These are phyloP conservation scores for Tetracladium marchalianum DNA, from an alignment of 495 filamentous ascomycete genomes.

Conservation along the genomic window DNA sequence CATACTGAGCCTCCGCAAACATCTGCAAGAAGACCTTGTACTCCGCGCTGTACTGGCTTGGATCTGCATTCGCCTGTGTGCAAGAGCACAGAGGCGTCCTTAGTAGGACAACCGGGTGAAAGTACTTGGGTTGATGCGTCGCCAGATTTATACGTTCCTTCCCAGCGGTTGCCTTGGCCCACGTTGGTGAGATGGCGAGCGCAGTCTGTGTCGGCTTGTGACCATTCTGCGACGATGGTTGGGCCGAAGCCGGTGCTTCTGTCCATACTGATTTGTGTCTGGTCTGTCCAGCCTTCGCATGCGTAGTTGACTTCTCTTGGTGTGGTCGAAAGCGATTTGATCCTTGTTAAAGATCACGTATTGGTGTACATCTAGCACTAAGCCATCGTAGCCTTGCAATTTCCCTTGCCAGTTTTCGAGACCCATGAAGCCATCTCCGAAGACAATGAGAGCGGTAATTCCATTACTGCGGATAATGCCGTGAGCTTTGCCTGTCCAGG, in stretches of 20 bases:
- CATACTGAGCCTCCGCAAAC: slow-evolving; percentile 97
- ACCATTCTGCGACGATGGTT: slow-evolving; percentile 94
- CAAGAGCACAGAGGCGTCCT: slow-evolving; percentile 56
- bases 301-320: slow-evolving; percentile 73
- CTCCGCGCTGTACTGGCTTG: slow-evolving; percentile 53
- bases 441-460: slow-evolving; percentile 52
- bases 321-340: slow-evolving; percentile 72
- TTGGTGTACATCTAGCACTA: slow-evolving; percentile 92
- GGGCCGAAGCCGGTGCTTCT: slow-evolving; percentile 86
- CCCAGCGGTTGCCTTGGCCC: slow-evolving; percentile 79
- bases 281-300: slow-evolving; percentile 74
- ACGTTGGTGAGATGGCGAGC: slow-evolving; percentile 82
- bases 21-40: slow-evolving; percentile 83
- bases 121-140: slow-evolving; percentile 44
- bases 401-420: slow-evolving; percentile 67
- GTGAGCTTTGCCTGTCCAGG: slow-evolving; percentile 62
- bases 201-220: slow-evolving; percentile 96
- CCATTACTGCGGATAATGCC: slow-evolving; percentile 60
- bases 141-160: slow-evolving; percentile 57
- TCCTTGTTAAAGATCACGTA: slow-evolving; percentile 80
- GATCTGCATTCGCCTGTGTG: slow-evolving; percentile 56
- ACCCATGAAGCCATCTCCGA: slow-evolving; percentile 83
- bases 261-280: slow-evolving; percentile 67
- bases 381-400: slow-evolving; percentile 41
- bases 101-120: slow-evolving; percentile 61